These are phyloP conservation scores for Nymphaea colorata DNA, from an alignment of 164 flowering plant genomes.

Conservation along the genomic window DNA sequence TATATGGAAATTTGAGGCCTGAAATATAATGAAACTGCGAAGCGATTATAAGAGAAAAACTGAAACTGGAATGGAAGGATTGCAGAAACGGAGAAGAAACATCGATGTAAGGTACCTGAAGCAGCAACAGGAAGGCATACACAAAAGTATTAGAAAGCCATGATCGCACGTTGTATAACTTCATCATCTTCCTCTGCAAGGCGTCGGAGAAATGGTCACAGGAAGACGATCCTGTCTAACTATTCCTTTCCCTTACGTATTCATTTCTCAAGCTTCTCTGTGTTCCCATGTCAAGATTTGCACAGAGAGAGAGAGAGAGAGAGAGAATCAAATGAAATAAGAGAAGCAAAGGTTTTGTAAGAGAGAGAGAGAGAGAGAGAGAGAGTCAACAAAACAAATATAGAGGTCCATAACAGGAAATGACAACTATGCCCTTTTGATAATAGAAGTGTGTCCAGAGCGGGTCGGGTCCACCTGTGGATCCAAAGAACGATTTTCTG, in stretches of 20 bases:
- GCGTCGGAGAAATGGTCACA: neutral
- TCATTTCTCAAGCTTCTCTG: neutral
- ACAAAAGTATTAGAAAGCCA: neutral
- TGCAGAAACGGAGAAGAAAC: neutral
- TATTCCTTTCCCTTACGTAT: neutral
- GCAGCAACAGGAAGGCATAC: neutral
- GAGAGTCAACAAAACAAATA: neutral
- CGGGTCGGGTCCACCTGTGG: neutral
- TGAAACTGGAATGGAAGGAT: neutral
- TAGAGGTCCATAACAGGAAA: neutral
- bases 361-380: neutral
- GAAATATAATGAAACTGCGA: too few relatives aligned
- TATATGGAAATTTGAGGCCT: neutral
- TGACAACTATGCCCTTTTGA: neutral
- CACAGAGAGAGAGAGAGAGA: neutral
- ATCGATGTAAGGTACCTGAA: neutral
- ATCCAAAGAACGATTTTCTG: neutral
- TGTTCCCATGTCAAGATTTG: neutral
- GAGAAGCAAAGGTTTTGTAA: too few relatives aligned
- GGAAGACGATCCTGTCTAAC: neutral
- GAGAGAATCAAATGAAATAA: too few relatives aligned
- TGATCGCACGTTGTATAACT: neutral
- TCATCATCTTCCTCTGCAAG: neutral
- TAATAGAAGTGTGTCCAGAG: too few relatives aligned
- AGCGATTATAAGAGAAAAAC: too few relatives aligned